Base-by-base conservation (phyloP, 306 rosid species). In the Purshia tridentata region DNA sequence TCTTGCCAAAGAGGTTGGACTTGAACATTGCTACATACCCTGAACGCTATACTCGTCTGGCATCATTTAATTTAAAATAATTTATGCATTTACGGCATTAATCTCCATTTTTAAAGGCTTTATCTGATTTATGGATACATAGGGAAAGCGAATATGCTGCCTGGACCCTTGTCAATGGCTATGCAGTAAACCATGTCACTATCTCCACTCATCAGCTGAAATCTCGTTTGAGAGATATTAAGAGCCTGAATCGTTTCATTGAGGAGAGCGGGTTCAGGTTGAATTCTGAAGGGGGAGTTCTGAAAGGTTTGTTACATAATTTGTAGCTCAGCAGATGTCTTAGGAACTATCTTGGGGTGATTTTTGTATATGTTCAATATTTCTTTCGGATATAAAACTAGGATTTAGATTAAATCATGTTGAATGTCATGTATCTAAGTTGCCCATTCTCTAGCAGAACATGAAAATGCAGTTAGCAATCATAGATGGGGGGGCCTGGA, bases 131-230 rank as follows among this genome's bases (percentile, higher is more conserved):
- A 39, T 76, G 74, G 70, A 61, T 76, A 4, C 42, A 8, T 44
- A 94, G 98, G 74, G 98, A 94, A 72, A 94, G 98, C 65, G 98
- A 94, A 78, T 94, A 94, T 86, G 97, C 98, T 63, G 98, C 98
- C 18, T 94, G 97, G 98, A 91, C 96, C 55, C 84, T 94, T 58
- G 97, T 89, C 78, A 94, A 94, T 73, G 98, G 98, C 13, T 81
- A 88, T 80, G 98, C 97, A 14, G 59, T 94, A 70, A 94, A 91
- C 85, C 98, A 94, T 81, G 91, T 86, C 46, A 94, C 98, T 4
- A 89, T 94, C 72, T 94, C 97, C 23, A 65, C 91, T 71, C 98
- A 94, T 78, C 87, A 71, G 56, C 84, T 94, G 83, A 91, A 86
- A 77, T 89, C 96, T 76, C 71, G 80, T 61, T 80, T 94, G 86